phyloP scores from a whole-genome alignment of 2,329 filamentous ascomycete species.

The Corinectria fuckeliana region DNA sequence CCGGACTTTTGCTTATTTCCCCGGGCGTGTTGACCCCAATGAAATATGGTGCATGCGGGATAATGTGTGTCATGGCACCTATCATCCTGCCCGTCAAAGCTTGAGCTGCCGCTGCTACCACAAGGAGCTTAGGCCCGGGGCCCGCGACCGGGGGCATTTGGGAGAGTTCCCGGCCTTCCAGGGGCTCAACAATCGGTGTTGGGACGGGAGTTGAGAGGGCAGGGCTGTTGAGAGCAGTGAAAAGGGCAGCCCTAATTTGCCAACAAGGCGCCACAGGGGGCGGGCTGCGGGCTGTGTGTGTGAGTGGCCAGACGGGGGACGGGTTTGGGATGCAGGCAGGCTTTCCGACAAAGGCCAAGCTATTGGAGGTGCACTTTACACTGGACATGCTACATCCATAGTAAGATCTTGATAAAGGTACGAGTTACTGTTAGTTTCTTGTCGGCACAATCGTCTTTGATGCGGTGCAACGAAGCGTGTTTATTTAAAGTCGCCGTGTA shows the following conservation, averaged over 20 bases:
- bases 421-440: too few species aligned
- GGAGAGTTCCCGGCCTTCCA: neutral
- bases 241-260: conserved; percentile 12
- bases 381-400: neutral
- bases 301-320: conserved; percentile 2
- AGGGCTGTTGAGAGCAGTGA: conserved; percentile 7
- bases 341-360: neutral
- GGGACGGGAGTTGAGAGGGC: neutral
- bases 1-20: neutral
- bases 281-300: neutral
- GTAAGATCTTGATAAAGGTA: too few species aligned
- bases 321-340: neutral
- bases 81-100: neutral
- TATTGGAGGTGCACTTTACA: neutral
- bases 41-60: neutral
- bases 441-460: neutral
- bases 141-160: neutral
- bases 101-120: neutral
- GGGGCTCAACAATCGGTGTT: neutral
- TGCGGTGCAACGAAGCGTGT: neutral
- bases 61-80: conserved; percentile 1
- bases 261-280: conserved; percentile 15
- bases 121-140: neutral
- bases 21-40: conserved; percentile 15
- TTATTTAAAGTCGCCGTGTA: too few species aligned